Evolutionary conservation across 495 filamentous ascomycete genomes (phyloP), one percentile per base, ranked within the genome.

Genomic region (Neurospora sp.): DNA sequence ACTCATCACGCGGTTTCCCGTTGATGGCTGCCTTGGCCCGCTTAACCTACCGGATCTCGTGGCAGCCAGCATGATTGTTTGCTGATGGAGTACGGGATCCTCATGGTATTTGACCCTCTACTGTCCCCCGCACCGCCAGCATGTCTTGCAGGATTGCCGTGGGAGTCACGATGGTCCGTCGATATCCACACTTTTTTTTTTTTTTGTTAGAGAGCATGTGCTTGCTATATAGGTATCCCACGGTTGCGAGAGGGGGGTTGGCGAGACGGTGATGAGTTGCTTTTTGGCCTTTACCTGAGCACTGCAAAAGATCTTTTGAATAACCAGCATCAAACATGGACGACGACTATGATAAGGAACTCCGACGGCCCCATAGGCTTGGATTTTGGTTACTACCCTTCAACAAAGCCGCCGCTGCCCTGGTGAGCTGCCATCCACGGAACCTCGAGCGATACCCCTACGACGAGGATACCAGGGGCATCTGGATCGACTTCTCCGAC

Each of bases 401-500:
- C 53, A 78, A 81, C 70, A 14, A 46, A n/a, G 53, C 53, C 0
- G 12, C 53, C 14, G 53, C 53, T 31, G 6, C 74, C 78, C n/a
- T 69, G 22, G 39, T 72, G 69, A 42, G 76, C 68, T 37, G 61
- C 53, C 35, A 70, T 18, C 53, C 53, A 4, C 8, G 14, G 27
- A 65, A 65, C 6, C 53, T 65, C 71, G 59, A 69, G 4, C 69
- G 72, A 18, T 74, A 40, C 38, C 27, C 69, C 12, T 37, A 70
- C 39, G 74, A 80, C 5, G 37, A 65, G 44, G 73, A 71, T 41
- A 74, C 69, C 38, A 38, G 70, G 22, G 79, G 77, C 69, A 74
- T 82, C 39, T 75, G 74, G 70, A 39, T 82, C 18, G 65, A 70
- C 70, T 76, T 82, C 44, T 72, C 74, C 1, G 39, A 75, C 38